Base-by-base conservation (phyloP, 305 asterid species). In the Solanum hybrid region DNA sequence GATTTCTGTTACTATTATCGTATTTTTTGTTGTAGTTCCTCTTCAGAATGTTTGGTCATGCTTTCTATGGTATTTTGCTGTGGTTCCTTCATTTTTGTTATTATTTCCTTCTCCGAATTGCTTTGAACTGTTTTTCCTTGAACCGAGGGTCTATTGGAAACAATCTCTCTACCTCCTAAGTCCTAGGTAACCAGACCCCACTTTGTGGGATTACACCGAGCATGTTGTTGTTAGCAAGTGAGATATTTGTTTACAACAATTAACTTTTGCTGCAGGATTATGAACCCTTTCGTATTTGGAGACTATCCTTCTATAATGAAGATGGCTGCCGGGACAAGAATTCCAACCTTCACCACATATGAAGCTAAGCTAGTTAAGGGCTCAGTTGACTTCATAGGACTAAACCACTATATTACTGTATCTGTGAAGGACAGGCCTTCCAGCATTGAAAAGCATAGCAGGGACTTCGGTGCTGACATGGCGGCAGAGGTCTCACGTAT, bases 221-320 rank as follows among this genome's bases (percentile, higher is more conserved):
- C 6, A n/a, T 66, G 31, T 69, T 69, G 32, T 69, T 69, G 32
- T 37, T 37, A 2, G 86, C 86, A 37, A 79, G 64, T 24, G 27
- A n/a, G 12, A 79, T 24, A 29, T 42, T 42, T 81, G 87, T 27
- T 81, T 81, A 81, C 36, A 34, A 40, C 36, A 80, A 3, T 14
- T 75, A 27, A 60, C 60, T 35, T 40, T 85, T 40, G 17, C 26
- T 89, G 88, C 93, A 94, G 96, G 97, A 77, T 92, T 69, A 71
- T 94, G n/a, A 34, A 91, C 91, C 95, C 97, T 4, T 89, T 94
- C 86, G 45, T 93, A 9, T 91, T 88, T 90, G 97, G 96, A 73
- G 95, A 93, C 90, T 94, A 94, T 89, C 95, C 97, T 17, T 95
- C 92, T 14, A 35, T 84, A 86, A 15, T 94, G 36, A 94, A 91